These are phyloP conservation scores for Linnemannia schmuckeri DNA, from an alignment of 192 early-diverging fungal genomes.

Conservation along the genomic window DNA sequence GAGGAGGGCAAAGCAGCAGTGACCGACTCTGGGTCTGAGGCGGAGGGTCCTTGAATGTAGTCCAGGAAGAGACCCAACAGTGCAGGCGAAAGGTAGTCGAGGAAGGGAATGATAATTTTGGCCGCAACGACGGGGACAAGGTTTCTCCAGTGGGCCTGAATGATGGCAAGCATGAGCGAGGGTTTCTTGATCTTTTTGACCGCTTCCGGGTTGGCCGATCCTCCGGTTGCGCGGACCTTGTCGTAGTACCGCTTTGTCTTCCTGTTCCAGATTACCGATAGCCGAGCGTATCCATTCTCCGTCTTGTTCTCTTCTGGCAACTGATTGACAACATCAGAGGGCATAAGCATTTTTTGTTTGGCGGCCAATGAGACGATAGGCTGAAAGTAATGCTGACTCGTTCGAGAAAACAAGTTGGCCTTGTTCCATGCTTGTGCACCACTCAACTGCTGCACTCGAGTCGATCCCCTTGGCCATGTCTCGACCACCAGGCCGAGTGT, in stretches of 20 bases:
- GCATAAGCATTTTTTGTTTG: slow-evolving; percentile 18
- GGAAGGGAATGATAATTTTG: slow-evolving; percentile 12
- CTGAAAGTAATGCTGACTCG: slow-evolving; percentile 34
- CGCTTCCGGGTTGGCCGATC: neutral
- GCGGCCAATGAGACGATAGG: slow-evolving; percentile 44
- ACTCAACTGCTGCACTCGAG: slow-evolving; percentile 27
- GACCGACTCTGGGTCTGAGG: neutral
- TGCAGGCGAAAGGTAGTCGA: slow-evolving; percentile 21
- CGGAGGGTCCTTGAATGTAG: slow-evolving; percentile 18
- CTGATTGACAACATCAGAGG: slow-evolving; percentile 32
- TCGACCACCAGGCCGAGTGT: slow-evolving; percentile 20
- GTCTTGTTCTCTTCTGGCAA: slow-evolving; percentile 34
- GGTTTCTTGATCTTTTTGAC: slow-evolving; percentile 24
- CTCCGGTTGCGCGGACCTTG: neutral
- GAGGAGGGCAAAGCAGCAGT: neutral
- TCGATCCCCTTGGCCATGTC: slow-evolving; percentile 39
- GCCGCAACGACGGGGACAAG: slow-evolving; percentile 19
- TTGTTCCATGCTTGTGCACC: slow-evolving; percentile 24
- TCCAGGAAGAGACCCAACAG: slow-evolving; percentile 35
- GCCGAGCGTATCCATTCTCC: slow-evolving; percentile 6
- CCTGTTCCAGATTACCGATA: slow-evolving; percentile 19
- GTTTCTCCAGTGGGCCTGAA: slow-evolving; percentile 20
- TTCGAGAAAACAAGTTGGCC: slow-evolving; percentile 28
- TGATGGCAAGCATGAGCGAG: slow-evolving; percentile 17
- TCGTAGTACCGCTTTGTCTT: slow-evolving; percentile 6